Evolutionary conservation across 345 rosid species (phyloP).

Genomic region (Eutrema yunnanense): DNA sequence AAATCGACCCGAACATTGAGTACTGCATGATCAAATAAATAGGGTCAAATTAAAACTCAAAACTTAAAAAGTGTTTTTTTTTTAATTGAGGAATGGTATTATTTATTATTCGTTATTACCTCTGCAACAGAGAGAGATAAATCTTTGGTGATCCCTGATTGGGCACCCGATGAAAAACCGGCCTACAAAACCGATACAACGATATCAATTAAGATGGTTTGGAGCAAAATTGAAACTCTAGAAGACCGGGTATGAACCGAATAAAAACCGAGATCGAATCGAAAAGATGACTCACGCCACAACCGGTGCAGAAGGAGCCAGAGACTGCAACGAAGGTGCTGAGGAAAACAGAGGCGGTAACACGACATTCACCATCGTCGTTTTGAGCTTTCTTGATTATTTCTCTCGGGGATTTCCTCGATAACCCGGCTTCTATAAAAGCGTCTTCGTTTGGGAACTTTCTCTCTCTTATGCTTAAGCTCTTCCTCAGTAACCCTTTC

Average conservation of each 20-base stretch:
- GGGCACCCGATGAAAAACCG: conserved; percentile 45
- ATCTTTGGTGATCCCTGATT: conserved; percentile 36
- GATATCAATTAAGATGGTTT: background rate
- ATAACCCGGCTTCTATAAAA: conserved; percentile 20
- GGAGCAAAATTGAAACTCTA: background rate
- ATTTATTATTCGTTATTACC: background rate
- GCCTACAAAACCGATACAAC: conserved; percentile 16
- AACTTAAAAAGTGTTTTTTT: background rate
- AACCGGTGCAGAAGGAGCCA: conserved; percentile 43
- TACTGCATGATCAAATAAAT: conserved; percentile 1
- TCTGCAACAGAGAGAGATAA: conserved; percentile 34
- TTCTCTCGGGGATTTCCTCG: conserved; percentile 16
- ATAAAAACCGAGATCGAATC: background rate
- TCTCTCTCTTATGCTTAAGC: conserved; percentile 26
- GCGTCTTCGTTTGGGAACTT: conserved; percentile 18
- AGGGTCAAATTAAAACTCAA: background rate
- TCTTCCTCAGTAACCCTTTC: conserved; percentile 27
- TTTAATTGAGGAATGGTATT: background rate
- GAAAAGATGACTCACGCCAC: conserved; percentile 28
- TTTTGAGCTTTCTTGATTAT: conserved; percentile 9
- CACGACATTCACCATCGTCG: conserved; percentile 28
- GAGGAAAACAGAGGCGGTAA: conserved; percentile 27
- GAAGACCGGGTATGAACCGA: background rate
- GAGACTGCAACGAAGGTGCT: conserved; percentile 46
- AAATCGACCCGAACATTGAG: conserved; percentile 31